Evolutionary conservation across 257 asterid genomes (phyloP).

Genomic region (Jacaranda mimosifolia): DNA sequence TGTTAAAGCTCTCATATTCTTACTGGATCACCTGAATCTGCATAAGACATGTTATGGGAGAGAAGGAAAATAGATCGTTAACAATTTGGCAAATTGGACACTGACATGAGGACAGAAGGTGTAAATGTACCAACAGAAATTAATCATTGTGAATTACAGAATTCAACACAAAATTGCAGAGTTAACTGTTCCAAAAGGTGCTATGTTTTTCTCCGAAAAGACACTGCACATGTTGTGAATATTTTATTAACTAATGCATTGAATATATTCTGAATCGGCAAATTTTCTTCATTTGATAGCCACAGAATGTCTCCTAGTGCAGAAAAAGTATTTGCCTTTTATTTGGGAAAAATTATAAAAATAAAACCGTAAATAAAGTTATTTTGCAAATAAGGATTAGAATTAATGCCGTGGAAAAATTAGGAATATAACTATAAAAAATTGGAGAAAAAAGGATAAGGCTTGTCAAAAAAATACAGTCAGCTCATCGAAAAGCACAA

Average conservation of each 20-base stretch:
- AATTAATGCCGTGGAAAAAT: no score
- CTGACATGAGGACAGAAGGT: background rate
- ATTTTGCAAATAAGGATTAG: no score
- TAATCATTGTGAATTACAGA: no score
- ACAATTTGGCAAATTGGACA: slow-evolving; percentile 38
- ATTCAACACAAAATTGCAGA: no score
- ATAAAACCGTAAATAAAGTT: no score
- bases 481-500: no score
- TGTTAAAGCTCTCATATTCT: slow-evolving; percentile 11
- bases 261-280: background rate
- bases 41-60: slow-evolving; percentile 20
- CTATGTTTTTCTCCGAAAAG: background rate
- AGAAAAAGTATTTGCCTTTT: background rate
- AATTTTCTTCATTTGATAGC: background rate
- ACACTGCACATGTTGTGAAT: slow-evolving; percentile 36
- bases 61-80: slow-evolving; percentile 8
- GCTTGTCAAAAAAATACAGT: no score
- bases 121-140: no score
- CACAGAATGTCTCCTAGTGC: background rate
- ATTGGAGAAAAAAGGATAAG: no score
- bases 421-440: no score
- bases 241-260: background rate
- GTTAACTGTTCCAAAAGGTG: background rate
- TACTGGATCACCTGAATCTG: slow-evolving; percentile 3
- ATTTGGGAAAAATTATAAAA: no score